Conservation (phyloP, 257 asterid genomes). For the Forsythia suspensa region DNA sequence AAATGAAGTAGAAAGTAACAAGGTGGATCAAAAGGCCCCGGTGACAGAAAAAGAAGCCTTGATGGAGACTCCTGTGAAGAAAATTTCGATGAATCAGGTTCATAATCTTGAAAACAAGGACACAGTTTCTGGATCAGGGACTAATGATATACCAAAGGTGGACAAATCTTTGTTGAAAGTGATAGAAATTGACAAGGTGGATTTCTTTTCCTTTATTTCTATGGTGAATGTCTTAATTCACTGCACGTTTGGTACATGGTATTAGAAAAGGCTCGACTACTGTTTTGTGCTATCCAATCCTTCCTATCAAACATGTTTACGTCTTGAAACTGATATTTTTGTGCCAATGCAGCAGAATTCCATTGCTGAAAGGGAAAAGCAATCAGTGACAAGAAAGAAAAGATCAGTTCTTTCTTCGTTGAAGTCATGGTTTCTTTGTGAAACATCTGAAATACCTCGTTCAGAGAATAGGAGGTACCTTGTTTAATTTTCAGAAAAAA, state of each 20-base stretch:
- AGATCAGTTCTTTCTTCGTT: constrained; percentile 43
- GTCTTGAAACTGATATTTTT: constrained; percentile 5
- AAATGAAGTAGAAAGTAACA: background rate
- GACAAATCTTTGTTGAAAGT: constrained; percentile 83
- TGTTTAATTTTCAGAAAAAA: background rate
- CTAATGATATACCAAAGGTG: constrained; percentile 47
- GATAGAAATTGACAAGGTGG: background rate
- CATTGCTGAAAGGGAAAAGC: constrained; percentile 36
- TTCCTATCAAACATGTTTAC: background rate
- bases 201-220: background rate
- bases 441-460: constrained; percentile 41
- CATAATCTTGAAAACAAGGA: constrained; percentile 24
- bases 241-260: background rate
- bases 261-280: background rate
- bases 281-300: background rate
- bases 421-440: constrained; percentile 44
- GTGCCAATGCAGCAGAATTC: constrained; percentile 37
- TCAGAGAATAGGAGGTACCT: constrained; percentile 52
- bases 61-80: constrained; percentile 5
- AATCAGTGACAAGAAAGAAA: constrained; percentile 54
- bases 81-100: background rate
- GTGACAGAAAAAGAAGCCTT: constrained; percentile 20
- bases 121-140: constrained; percentile 51
- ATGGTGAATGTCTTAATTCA: background rate
- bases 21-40: background rate